Percentiles rank a stretch among this genome's conserved stretches.
Conservation (phyloP, 176 grass and related monocot species). For the Aegilops umbellulata region DNA sequence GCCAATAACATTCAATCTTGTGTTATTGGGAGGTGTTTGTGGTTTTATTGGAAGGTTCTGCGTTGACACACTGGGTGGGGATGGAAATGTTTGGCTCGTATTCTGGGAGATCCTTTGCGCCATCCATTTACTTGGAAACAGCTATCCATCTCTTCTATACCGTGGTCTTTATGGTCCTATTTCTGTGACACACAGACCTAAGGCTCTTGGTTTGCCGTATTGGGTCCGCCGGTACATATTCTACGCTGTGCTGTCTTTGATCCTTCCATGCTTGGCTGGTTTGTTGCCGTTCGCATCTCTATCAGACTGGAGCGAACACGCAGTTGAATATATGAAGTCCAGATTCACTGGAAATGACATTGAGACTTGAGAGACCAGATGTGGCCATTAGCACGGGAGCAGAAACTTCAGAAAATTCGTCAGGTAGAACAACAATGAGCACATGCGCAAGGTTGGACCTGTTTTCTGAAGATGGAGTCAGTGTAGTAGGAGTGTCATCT, state of each 20-base stretch:
- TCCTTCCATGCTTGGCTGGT: constrained; percentile 70
- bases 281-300: constrained; percentile 84
- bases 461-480: constrained; percentile 1
- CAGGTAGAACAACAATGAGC: not conserved
- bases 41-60: constrained; percentile 78
- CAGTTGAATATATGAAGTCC: constrained; percentile 33
- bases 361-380: constrained; percentile 36
- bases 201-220: constrained; percentile 40
- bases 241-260: constrained; percentile 52
- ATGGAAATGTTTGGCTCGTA: constrained; percentile 69
- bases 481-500: not conserved
- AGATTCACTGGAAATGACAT: constrained; percentile 30
- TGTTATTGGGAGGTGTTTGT: constrained; percentile 68
- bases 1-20: constrained; percentile 83
- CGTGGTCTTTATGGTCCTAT: constrained; percentile 65
- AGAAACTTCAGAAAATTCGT: not conserved
- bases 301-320: constrained; percentile 59
- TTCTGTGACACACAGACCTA: constrained; percentile 32
- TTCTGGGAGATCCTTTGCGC: constrained; percentile 78
- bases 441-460: not conserved
- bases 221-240: constrained; percentile 64
- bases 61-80: constrained; percentile 71
- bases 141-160: constrained; percentile 57
- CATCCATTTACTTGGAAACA: constrained; percentile 78
- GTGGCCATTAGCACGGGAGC: not conserved